These are phyloP conservation scores for Monosporozyma aquatica DNA, from an alignment of 805 yeast species.

Conservation along the genomic window DNA sequence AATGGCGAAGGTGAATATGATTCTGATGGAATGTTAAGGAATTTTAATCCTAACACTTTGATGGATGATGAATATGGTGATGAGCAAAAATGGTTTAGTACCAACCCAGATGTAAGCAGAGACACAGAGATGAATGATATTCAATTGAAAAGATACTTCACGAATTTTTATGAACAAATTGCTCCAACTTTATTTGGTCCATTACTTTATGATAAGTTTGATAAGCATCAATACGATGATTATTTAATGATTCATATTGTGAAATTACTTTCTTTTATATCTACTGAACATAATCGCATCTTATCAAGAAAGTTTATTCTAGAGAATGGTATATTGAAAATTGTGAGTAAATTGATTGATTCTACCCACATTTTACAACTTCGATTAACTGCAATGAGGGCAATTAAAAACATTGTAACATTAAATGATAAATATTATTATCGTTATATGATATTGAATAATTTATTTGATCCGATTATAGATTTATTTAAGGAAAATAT, in stretches of 20 bases:
- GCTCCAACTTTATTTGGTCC: conserved; percentile 50
- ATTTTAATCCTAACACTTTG: conserved; percentile 5
- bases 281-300: conserved; percentile 50
- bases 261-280: conserved; percentile 61
- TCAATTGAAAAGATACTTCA: conserved; percentile 30
- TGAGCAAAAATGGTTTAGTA: background rate
- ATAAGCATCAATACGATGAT: conserved; percentile 26
- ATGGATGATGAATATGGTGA: conserved; percentile 2
- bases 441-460: conserved; percentile 45
- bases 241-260: conserved; percentile 49
- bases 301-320: conserved; percentile 55
- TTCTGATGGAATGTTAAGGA: conserved; percentile 2
- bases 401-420: conserved; percentile 52
- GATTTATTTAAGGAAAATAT: conserved; percentile 40
- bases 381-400: conserved; percentile 58
- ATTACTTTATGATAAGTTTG: conserved; percentile 30
- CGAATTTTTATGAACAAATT: conserved; percentile 51
- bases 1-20: conserved; percentile 9
- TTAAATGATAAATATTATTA: conserved; percentile 57
- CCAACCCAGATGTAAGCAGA: background rate
- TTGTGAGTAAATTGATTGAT: conserved; percentile 43
- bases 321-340: conserved; percentile 47
- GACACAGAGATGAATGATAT: conserved; percentile 8
- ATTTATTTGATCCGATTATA: conserved; percentile 43
- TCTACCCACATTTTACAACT: conserved; percentile 37